Evolutionary conservation across 306 rosid species (phyloP).

Genomic region (Canavalia gladiata): DNA sequence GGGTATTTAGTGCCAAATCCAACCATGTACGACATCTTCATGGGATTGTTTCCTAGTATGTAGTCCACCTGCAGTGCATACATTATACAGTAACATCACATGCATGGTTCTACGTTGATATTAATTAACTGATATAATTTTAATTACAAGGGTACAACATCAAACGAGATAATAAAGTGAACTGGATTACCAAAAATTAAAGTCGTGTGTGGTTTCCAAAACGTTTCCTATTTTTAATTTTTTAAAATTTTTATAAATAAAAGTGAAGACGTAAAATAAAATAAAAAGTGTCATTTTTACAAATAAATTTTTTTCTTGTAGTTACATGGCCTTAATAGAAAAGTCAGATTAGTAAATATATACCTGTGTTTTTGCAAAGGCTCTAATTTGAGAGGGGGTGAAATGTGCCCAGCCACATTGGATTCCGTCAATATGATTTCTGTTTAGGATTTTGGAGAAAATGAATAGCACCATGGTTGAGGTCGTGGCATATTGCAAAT

Average conservation of each 20-base stretch:
- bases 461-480: constrained; percentile 72
- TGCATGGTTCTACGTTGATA: neutral
- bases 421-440: constrained; percentile 59
- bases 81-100: neutral
- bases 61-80: constrained; percentile 71
- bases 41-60: constrained; percentile 81
- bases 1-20: constrained; percentile 84
- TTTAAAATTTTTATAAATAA: too few relatives aligned
- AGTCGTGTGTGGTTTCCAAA: too few relatives aligned
- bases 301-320: too few relatives aligned
- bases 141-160: too few relatives aligned
- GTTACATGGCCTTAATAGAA: neutral
- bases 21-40: constrained; percentile 80
- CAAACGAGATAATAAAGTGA: too few relatives aligned
- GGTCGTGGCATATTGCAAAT: constrained; percentile 78
- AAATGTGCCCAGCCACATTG: constrained; percentile 72
- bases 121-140: too few relatives aligned
- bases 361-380: constrained; percentile 84
- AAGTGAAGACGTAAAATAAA: too few relatives aligned
- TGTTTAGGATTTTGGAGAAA: constrained; percentile 64
- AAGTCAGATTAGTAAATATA: neutral
- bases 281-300: too few relatives aligned
- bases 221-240: neutral
- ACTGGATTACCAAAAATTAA: too few relatives aligned
- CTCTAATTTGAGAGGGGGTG: constrained; percentile 63